Conservation (phyloP, 805 yeast genomes). For the Pichia exigua region DNA sequence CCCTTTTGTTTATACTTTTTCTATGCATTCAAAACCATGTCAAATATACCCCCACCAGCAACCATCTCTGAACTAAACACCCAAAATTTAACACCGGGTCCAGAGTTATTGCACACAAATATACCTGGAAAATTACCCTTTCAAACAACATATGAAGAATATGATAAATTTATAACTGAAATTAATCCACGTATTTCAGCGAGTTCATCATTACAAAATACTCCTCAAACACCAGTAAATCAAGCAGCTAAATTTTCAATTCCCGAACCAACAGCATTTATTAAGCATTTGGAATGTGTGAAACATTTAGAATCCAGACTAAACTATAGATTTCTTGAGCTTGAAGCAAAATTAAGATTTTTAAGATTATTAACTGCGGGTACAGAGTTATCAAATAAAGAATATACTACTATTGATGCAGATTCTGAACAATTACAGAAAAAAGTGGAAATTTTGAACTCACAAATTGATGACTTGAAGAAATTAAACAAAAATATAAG, state of each 20-base stretch:
- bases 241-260: not conserved
- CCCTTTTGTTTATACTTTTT: not conserved
- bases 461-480: conserved; percentile 16
- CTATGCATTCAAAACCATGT: not conserved
- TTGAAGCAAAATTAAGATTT: conserved; percentile 64
- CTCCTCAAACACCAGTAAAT: conserved; percentile 1
- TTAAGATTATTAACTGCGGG: conserved; percentile 41
- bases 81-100: not conserved
- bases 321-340: conserved; percentile 61
- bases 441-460: conserved; percentile 11
- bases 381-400: conserved; percentile 17
- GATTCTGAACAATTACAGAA: conserved; percentile 13
- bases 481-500: conserved; percentile 9
- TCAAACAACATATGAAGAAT: conserved; percentile 11
- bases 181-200: not conserved
- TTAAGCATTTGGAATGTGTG: conserved; percentile 3
- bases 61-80: not conserved
- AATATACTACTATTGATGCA: conserved; percentile 16
- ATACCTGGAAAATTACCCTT: conserved; percentile 1
- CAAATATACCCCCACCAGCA: not conserved
- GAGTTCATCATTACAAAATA: not conserved
- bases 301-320: conserved; percentile 29
- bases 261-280: conserved; percentile 5
- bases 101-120: not conserved
- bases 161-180: conserved; percentile 7